Evolutionary conservation across 106 monocot genomes (phyloP).

Genomic region (Dendrobium officinale): DNA sequence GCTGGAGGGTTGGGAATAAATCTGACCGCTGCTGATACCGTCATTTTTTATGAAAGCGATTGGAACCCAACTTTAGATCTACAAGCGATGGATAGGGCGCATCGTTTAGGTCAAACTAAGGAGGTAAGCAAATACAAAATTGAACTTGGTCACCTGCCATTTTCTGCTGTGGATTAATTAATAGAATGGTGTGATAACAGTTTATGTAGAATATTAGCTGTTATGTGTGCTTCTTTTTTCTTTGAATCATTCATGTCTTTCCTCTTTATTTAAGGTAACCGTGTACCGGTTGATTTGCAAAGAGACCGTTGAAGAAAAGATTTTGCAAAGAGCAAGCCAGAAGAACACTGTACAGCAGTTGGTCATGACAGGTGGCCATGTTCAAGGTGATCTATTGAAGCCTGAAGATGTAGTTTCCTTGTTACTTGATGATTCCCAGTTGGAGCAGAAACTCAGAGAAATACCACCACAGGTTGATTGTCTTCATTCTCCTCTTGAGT

Average conservation of each 20-base stretch:
- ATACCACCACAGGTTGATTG: conserved; percentile 54
- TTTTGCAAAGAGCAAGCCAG: conserved; percentile 92
- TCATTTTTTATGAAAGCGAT: conserved; percentile 98
- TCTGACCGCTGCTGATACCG: conserved; percentile 95
- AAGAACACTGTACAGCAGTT: conserved; percentile 94
- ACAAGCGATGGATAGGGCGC: conserved; percentile 99
- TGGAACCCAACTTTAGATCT: conserved; percentile 96
- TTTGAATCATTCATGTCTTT: background rate
- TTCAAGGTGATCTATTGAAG: conserved; percentile 77
- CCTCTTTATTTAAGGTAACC: conserved; percentile 52
- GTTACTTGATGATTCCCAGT: conserved; percentile 81
- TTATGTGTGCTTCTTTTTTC: background rate
- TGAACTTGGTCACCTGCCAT: background rate
- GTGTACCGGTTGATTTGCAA: conserved; percentile 96
- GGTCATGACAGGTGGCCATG: conserved; percentile 96
- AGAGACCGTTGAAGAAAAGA: conserved; percentile 97
- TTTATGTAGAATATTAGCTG: background rate
- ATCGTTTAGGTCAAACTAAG: conserved; percentile 89
- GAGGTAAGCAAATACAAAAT: conserved; percentile 47
- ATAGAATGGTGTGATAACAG: no score
- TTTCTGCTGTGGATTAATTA: no score
- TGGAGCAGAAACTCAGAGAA: conserved; percentile 82
- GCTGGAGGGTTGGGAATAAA: conserved; percentile 98
- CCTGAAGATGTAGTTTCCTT: conserved; percentile 92
- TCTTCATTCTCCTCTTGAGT: background rate